Evolutionary conservation across 768 basidiomycete genomes (phyloP), one percentile per base, ranked within the genome.

Genomic region (Leccinum obscurum): DNA sequence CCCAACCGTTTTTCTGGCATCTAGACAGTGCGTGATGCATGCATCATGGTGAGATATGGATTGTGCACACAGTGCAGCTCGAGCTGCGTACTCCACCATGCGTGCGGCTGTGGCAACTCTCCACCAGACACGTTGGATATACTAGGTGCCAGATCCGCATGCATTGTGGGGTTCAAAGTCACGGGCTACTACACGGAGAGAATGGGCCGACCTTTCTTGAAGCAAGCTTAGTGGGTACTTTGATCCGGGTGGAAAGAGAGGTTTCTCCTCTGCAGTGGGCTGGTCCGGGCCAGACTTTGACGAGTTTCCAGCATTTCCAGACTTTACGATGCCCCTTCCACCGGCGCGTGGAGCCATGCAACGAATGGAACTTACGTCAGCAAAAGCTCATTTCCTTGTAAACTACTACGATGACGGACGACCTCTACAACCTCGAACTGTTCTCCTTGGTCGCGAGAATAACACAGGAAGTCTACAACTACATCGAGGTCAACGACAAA

Each of bases 361-460:
- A 37, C 17, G 22, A 22, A 9, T 7, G 6, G 6, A 51, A 35
- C 4, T 56, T 56, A 70, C 53, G 59, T 70, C 70, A 70, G 69
- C 69, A 62, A 28, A 17, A 0, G 28, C 35, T 20, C 46, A 32
- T 37, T 60, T 61, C 28, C 30, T 30, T 28, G 39, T 50, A 37
- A 48, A 28, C 28, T 8, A 65, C 62, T 44, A 60, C 62, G 69
- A 90, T 90, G 88, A 77, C 86, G 46, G 84, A 88, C 64, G 93
- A 95, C 77, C 79, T 99, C 61, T 91, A 95, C 77, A 87, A 92
- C 73, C 90, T 99, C 75, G 97, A 98, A 75, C 82, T 90, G 61
- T 86, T 99, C 52, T 95, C 94, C 39, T 81, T 98, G 46, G 88
- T 97, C 59, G 87, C 90, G 60, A 91, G 92, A 72, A 92, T 99